These are phyloP conservation scores for Colletotrichum agaves DNA, from an alignment of 2,329 filamentous ascomycete species.

Conservation along the genomic window DNA sequence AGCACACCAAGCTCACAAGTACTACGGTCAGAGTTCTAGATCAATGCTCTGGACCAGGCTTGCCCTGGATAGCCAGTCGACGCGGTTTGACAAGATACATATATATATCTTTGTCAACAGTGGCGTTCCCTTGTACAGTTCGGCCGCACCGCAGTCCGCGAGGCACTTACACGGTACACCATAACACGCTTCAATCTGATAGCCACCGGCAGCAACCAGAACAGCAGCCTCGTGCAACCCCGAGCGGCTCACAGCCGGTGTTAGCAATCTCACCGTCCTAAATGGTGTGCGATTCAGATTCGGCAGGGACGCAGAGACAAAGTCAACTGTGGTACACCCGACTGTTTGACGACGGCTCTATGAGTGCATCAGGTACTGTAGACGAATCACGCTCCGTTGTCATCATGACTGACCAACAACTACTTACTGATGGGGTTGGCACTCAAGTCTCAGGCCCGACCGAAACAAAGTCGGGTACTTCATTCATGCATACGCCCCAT, in stretches of 20 bases:
- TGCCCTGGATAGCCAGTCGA: conserved; percentile 31
- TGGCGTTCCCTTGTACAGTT: conserved; percentile 18
- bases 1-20: conserved; percentile 13
- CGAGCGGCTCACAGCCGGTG: neutral
- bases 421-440: conserved; percentile 12
- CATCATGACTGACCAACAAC: conserved; percentile 18
- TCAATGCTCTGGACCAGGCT: conserved; percentile 24
- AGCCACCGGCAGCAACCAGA: neutral
- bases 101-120: neutral
- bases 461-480: conserved; percentile 42
- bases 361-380: neutral
- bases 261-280: neutral
- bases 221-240: conserved; percentile 17
- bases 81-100: conserved; percentile 21
- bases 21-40: conserved; percentile 25
- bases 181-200: neutral
- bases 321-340: neutral
- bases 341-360: conserved; percentile 4
- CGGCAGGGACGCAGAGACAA: conserved; percentile 11
- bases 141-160: conserved; percentile 3
- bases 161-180: conserved; percentile 8
- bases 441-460: conserved; percentile 4
- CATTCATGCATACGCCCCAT: conserved; percentile 42
- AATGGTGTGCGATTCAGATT: neutral
- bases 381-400: conserved; percentile 8